Conservation (phyloP, 2,329 filamentous ascomycete genomes). For the Diaporthe longicolla region DNA sequence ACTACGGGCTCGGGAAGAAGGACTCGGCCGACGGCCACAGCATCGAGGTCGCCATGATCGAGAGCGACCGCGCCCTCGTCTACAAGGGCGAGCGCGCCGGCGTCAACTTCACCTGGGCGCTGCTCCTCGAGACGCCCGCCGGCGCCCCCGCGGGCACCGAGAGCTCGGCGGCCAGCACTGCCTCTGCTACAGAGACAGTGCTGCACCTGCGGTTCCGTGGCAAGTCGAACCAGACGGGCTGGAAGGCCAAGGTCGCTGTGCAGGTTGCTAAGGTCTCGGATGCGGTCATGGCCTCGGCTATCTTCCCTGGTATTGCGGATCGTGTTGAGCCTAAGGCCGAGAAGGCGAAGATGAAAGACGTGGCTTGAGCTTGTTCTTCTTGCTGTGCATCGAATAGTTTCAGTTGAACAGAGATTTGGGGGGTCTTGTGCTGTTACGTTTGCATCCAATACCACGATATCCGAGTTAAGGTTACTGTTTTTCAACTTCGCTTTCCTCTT, state of each 20-base stretch:
- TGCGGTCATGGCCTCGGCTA: slow-evolving; percentile 33
- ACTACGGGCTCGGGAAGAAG: slow-evolving; percentile 35
- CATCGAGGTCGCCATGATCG: slow-evolving; percentile 33
- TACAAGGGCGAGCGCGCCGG: slow-evolving; percentile 36
- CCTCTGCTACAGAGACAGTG: slow-evolving; percentile 22
- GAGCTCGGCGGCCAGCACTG: slow-evolving; percentile 23
- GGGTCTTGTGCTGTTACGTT: not conserved
- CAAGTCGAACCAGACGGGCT: slow-evolving; percentile 34
- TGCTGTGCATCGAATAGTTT: not conserved
- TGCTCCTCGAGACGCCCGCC: slow-evolving; percentile 31
- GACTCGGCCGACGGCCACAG: not conserved
- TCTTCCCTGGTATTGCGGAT: slow-evolving; percentile 36
- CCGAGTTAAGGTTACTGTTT: not conserved
- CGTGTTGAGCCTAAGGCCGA: slow-evolving; percentile 24
- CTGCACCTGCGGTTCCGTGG: slow-evolving; percentile 33
- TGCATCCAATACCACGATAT: slow-evolving; percentile 32
- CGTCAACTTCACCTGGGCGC: slow-evolving; percentile 37
- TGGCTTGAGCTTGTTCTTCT: not conserved
- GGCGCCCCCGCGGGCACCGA: not conserved
- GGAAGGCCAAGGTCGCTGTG: slow-evolving; percentile 36
- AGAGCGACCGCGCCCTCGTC: slow-evolving; percentile 35
- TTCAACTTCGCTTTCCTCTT: not conserved
- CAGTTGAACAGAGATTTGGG: not conserved
- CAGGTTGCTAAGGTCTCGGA: slow-evolving; percentile 34
- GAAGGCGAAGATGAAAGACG: slow-evolving; percentile 18